Conservation (phyloP, 139 green algal genomes). For the Dunaliella primolecta region DNA sequence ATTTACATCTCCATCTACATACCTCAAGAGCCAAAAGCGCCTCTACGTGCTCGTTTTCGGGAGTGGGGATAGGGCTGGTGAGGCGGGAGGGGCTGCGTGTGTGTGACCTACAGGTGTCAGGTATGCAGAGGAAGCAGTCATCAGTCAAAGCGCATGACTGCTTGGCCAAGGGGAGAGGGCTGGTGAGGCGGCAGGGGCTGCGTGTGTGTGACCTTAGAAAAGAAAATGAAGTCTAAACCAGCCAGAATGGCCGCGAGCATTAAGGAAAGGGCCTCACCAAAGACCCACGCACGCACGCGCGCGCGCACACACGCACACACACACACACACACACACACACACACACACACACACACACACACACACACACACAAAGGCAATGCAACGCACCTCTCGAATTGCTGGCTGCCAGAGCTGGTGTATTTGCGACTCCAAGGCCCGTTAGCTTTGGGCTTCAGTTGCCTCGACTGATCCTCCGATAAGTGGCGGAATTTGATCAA, state of each 20-base stretch:
- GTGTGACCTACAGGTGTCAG: not conserved
- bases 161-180: not conserved
- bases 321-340: too few relatives aligned
- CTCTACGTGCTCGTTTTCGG: constrained; percentile 18
- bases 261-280: too few relatives aligned
- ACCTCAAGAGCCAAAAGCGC: constrained; percentile 30
- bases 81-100: not conserved
- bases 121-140: too few relatives aligned
- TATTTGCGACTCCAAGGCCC: constrained; percentile 55
- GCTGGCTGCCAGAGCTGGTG: not conserved
- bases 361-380: not conserved
- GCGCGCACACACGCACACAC: too few relatives aligned
- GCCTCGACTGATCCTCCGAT: constrained; percentile 32
- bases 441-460: constrained; percentile 48
- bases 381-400: not conserved
- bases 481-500: constrained; percentile 74
- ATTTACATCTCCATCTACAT: too few relatives aligned
- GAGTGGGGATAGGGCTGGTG: not conserved
- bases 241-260: too few relatives aligned
- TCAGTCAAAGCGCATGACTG: too few relatives aligned
- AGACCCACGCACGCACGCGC: too few relatives aligned
- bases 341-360: too few relatives aligned
- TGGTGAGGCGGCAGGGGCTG: not conserved
- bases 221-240: too few relatives aligned
- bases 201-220: not conserved